These are phyloP conservation scores for Hemileccinum rubropunctum DNA, from an alignment of 768 basidiomycete genomes.

Conservation along the genomic window DNA sequence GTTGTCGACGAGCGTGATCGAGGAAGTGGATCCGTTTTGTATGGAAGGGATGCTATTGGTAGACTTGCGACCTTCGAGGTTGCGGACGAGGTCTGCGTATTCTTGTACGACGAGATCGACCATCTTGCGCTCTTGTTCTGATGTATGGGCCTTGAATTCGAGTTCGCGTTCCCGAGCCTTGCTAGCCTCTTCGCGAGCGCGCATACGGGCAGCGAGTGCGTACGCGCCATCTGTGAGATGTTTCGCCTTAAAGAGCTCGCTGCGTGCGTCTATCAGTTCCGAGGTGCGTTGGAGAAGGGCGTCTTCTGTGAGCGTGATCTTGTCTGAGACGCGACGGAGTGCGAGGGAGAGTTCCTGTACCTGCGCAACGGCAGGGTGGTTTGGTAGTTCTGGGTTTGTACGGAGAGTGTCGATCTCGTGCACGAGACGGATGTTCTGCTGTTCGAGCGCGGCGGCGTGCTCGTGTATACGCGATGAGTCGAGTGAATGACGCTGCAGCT, in stretches of 20 bases:
- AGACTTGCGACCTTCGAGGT: conserved; percentile 49
- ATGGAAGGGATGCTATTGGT: conserved; percentile 5
- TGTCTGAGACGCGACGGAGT: conserved; percentile 64
- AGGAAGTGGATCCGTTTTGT: conserved; percentile 14
- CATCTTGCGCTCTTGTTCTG: conserved; percentile 58
- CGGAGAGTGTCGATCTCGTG: conserved; percentile 57
- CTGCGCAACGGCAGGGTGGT: conserved; percentile 37
- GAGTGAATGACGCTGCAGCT: conserved; percentile 61
- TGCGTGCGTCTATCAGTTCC: conserved; percentile 43
- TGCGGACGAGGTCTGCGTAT: conserved; percentile 73
- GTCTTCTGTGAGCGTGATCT: conserved; percentile 61
- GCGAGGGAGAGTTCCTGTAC: conserved; percentile 62
- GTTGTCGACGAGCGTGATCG: conserved; percentile 29
- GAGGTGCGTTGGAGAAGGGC: conserved; percentile 47
- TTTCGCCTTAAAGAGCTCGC: conserved; percentile 43
- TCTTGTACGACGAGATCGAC: conserved; percentile 65
- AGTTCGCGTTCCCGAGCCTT: conserved; percentile 49
- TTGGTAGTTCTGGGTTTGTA: conserved; percentile 45
- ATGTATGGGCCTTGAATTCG: conserved; percentile 41
- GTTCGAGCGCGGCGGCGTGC: conserved; percentile 40
- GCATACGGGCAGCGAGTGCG: conserved; percentile 50
- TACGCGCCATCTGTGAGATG: conserved; percentile 50
- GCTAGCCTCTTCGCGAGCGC: conserved; percentile 53
- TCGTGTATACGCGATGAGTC: conserved; percentile 37
- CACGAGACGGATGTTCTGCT: conserved; percentile 55